phyloP scores from a whole-genome alignment of 495 filamentous ascomycete species.

The Penicillium steckii region DNA sequence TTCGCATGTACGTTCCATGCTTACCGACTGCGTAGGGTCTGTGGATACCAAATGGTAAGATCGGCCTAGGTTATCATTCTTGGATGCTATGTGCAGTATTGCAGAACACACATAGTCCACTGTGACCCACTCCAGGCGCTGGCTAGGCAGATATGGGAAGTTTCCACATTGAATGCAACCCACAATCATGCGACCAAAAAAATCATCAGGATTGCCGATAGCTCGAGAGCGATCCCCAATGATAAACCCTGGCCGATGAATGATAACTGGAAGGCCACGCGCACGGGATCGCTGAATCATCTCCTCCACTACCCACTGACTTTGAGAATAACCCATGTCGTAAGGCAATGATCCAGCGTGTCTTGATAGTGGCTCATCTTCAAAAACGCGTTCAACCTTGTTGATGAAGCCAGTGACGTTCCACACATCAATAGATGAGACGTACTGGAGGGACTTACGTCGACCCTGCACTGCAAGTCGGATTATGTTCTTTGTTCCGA shows the following conservation, averaged over 20 bases:
- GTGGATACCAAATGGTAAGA: slow-evolving; percentile 13
- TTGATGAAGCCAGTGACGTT: slow-evolving; percentile 3
- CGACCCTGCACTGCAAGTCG: slow-evolving; percentile 8
- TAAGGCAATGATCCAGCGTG: slow-evolving; percentile 10
- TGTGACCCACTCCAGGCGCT: slow-evolving; percentile 16
- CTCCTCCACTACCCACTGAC: slow-evolving; percentile 22
- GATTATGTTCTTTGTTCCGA: slow-evolving; percentile 16
- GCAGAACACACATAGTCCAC: slow-evolving; percentile 17
- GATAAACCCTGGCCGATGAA: slow-evolving; percentile 28
- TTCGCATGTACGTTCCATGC: slow-evolving; percentile 4
- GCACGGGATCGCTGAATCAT: background rate
- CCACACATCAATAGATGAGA: slow-evolving; percentile 18
- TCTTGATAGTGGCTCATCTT: slow-evolving; percentile 10
- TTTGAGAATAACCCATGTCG: slow-evolving; percentile 23
- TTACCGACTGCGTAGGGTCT: slow-evolving; percentile 2
- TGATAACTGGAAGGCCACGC: slow-evolving; percentile 12
- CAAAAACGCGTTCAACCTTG: slow-evolving; percentile 2
- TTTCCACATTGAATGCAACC: slow-evolving; percentile 14
- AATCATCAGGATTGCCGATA: slow-evolving; percentile 23
- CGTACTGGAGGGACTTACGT: slow-evolving; percentile 23
- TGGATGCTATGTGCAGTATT: slow-evolving; percentile 16
- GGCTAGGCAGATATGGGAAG: slow-evolving; percentile 14
- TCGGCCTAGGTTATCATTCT: slow-evolving; percentile 7
- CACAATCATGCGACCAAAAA: slow-evolving; percentile 20
- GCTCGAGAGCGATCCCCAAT: slow-evolving; percentile 18